Base-by-base conservation (phyloP, 805 yeast species). In the Groenewaldozyma tartarivorans region DNA sequence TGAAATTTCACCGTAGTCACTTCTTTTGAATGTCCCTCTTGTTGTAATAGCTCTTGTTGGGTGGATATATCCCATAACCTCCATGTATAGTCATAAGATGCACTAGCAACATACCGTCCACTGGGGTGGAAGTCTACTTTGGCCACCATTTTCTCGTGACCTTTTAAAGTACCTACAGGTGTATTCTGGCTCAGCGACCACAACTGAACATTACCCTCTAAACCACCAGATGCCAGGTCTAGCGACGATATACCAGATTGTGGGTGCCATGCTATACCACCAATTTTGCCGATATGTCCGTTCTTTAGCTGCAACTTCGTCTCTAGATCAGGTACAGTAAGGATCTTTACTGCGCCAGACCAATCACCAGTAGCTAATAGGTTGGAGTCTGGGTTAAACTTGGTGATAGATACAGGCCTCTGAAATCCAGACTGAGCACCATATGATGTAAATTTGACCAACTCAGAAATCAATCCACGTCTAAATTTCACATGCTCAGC, bases 21-120 rank as follows among this genome's bases (percentile, higher is more conserved):
- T 43, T 77, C 92, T 50, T 76, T 79, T 1, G 82, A 64, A 55
- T 90, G 96, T 0, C 96, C 96, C 54, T 85, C 95, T 57, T 90
- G 97, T 44, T 74, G 66, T 32, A 74, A 62, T 4, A 90, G 52
- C 40, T 76, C 76, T 22, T 55, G 54, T 13, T 60, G 57, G 3
- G 66, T 71, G 9, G 63, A 61, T 0, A 77, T 48, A 57, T 90
- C 96, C 95, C 95, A 88, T 2, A 85, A 57, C 45, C 85, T 72
- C 96, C 96, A 90, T 0, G 95, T 84, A 48, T 68, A 69, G 59
- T 90, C 96, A 53, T 71, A 79, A 0, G 96, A 87, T 0, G 94
- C 81, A 7, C 84, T 71, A 0, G 78, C 82, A 1, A 81, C 47
- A 48, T 57, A 74, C 2, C 58, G 48, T 1, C 77, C 77, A 3